phyloP scores from a whole-genome alignment of 2,329 filamentous ascomycete genomes.

The Hypoxylon sp. region DNA sequence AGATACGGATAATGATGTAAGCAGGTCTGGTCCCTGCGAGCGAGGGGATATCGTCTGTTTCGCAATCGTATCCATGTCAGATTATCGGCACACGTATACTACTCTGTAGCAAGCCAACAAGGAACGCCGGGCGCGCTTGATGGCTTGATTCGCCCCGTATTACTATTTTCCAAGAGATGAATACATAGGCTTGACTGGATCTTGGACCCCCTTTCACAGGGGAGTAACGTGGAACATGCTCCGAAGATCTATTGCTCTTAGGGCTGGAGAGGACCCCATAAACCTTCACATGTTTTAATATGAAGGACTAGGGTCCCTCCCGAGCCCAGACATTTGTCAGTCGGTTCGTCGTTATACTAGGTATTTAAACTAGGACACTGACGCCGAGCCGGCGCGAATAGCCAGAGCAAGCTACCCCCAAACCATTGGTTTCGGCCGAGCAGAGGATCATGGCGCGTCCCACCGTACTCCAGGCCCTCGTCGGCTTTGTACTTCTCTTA shows the following conservation, averaged over 20 bases:
- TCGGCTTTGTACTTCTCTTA: slow-evolving; percentile 23
- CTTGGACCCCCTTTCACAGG: slow-evolving; percentile 17
- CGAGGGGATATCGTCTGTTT: slow-evolving; percentile 16
- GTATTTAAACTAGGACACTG: slow-evolving; percentile 37
- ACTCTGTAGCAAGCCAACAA: slow-evolving; percentile 1
- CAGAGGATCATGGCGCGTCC: slow-evolving; percentile 31
- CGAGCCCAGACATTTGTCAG: slow-evolving; percentile 4
- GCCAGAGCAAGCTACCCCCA: slow-evolving; percentile 24
- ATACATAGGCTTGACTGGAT: slow-evolving; percentile 6
- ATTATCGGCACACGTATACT: slow-evolving; percentile 9
- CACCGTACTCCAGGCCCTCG: slow-evolving; percentile 19
- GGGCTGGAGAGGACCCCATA: slow-evolving; percentile 22
- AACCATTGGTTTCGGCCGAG: slow-evolving; percentile 15
- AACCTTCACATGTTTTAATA: slow-evolving; percentile 26
- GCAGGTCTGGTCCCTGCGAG: slow-evolving; percentile 26
- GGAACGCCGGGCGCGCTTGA: slow-evolving; percentile 11
- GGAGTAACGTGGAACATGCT: slow-evolving; percentile 4
- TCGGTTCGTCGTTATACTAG: slow-evolving; percentile 14
- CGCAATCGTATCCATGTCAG: slow-evolving; percentile 25
- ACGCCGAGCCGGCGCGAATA: slow-evolving; percentile 29
- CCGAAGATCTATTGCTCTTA: slow-evolving; percentile 18
- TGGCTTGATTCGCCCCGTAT: slow-evolving; percentile 30
- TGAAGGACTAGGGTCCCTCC: slow-evolving; percentile 22
- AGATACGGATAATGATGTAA: slow-evolving; percentile 24
- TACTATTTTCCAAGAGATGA: slow-evolving; percentile 28